Evolutionary conservation across 225 moss, liverwort and hornwort genomes (phyloP).

Genomic region (Antitrichia curtipendula): DNA sequence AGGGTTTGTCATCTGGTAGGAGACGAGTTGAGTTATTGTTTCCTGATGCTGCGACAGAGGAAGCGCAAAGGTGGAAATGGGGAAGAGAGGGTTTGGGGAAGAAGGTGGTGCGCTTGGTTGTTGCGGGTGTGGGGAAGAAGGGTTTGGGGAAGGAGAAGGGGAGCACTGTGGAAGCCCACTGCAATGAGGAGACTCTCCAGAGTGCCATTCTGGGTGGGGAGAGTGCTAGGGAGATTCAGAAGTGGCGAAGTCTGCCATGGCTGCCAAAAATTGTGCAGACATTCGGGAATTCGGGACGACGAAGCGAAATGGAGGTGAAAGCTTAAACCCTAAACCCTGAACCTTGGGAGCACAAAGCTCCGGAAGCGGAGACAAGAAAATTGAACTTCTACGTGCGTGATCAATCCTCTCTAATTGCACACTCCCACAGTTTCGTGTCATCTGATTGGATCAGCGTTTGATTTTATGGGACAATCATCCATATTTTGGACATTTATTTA

Average conservation of each 20-base stretch:
- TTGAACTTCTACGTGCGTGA: too few relatives aligned
- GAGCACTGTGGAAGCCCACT: slow-evolving; percentile 3
- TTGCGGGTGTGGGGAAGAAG: not conserved
- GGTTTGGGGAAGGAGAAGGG: not conserved
- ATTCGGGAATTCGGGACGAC: not conserved
- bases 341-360: not conserved
- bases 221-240: not conserved
- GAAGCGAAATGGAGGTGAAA: not conserved
- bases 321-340: not conserved
- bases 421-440: too few relatives aligned
- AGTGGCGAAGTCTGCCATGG: not conserved
- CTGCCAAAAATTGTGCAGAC: not conserved
- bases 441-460: not conserved
- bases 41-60: not conserved
- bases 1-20: slow-evolving; percentile 37
- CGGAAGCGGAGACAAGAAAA: not conserved
- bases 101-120: not conserved
- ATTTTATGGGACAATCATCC: not conserved
- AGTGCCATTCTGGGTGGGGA: not conserved
- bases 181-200: slow-evolving; percentile 10
- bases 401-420: not conserved
- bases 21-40: not conserved
- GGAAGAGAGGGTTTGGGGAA: not conserved
- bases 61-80: not conserved
- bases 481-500: not conserved